phyloP scores from a whole-genome alignment of 768 basidiomycete species.

The Boletus tomentosulus region DNA sequence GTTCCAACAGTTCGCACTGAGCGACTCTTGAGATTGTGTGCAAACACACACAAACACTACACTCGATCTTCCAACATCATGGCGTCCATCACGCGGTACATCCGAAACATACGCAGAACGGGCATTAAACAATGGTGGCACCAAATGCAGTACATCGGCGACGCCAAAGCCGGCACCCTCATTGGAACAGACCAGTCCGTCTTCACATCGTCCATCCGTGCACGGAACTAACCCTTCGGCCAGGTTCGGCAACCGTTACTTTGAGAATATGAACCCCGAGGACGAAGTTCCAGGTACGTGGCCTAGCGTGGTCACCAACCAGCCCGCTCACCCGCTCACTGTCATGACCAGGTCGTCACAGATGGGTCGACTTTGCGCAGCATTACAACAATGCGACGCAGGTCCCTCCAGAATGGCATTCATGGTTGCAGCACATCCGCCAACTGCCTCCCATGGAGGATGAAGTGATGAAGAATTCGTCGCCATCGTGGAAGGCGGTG shows the following conservation, averaged over 20 bases:
- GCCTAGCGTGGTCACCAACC: not conserved
- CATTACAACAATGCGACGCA: constrained; percentile 91
- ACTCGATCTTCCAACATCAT: constrained; percentile 32
- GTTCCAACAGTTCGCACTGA: too few relatives aligned
- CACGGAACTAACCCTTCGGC: constrained; percentile 3
- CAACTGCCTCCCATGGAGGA: constrained; percentile 77
- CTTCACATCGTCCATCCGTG: not conserved
- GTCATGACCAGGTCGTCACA: constrained; percentile 68
- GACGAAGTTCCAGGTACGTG: constrained; percentile 84
- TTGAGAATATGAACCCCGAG: constrained; percentile 81
- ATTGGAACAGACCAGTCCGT: constrained; percentile 83
- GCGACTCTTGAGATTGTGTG: not conserved
- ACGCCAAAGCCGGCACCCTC: constrained; percentile 80
- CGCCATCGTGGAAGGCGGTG: constrained; percentile 83
- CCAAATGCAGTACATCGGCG: constrained; percentile 90
- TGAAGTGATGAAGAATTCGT: constrained; percentile 57
- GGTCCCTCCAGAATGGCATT: constrained; percentile 95
- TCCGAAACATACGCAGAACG: constrained; percentile 70
- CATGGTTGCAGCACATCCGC: constrained; percentile 91
- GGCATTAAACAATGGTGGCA: constrained; percentile 88
- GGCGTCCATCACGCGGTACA: constrained; percentile 71
- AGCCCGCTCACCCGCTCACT: not conserved
- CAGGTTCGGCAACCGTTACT: constrained; percentile 94
- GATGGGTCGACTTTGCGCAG: constrained; percentile 95
- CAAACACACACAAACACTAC: constrained; percentile 24